Base-by-base conservation (phyloP, 306 rosid species). In the Carpinus viminea region DNA sequence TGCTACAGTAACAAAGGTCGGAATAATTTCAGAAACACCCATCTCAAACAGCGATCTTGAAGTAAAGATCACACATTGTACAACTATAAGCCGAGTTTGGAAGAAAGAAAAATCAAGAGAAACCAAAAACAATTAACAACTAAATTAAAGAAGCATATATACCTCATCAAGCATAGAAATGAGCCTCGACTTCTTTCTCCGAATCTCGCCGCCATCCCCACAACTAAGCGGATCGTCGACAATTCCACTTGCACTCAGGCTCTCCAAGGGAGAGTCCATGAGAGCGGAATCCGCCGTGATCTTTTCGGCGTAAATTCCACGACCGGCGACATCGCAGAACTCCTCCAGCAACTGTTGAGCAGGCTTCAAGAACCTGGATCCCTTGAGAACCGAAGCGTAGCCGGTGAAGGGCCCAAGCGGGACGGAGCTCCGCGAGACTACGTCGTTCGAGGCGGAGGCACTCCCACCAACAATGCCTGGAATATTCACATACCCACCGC, bases 121-220 rank as follows among this genome's bases (percentile, higher is more conserved):
- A 43, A 50, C 70, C 4, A 15, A 36, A 65, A 68, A 43, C 0
- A 34, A 9, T 21, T 11, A 75, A 16, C 36, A 13, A 8, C 24
- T 69, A 54, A 26, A 47, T 50, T 50, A 1, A n/a, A 3, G 3
- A 48, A 66, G 52, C 66, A 12, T 31, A 31, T 31, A 12, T 86
- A 93, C 98, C 98, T 91, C 98, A 62, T 91, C 93, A 7, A 93
- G 94, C 97, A 93, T 86, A 4, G 90, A 84, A 72, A 91, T 74
- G 41, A 93, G 79, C 60, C 88, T 87, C 0, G 94, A 91, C 80
- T 91, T 91, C 68, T 84, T 87, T 53, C 81, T 80, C 53, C 88
- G 78, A 48, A 75, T 55, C 28, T 82, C 92, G 24, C 77, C 86
- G 0, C 85, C 86, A 31, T 68, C 87, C 6, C 84, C 83, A 46